phyloP scores from a whole-genome alignment of 2,329 filamentous ascomycete species.

The Aspergillus sp. region DNA sequence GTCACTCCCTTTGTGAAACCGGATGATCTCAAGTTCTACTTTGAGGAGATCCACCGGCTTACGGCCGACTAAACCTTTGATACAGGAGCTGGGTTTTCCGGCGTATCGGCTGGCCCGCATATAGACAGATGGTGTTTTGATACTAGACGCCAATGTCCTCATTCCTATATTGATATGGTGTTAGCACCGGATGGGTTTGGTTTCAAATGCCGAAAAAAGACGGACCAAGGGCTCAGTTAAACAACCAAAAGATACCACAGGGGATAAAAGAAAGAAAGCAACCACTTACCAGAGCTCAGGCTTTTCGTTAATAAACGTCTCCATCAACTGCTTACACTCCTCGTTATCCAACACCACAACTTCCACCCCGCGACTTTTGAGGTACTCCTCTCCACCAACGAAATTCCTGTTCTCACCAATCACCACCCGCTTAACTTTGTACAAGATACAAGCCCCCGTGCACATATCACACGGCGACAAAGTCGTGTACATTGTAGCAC shows the following conservation, averaged over 20 bases:
- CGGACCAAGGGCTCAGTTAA: not conserved
- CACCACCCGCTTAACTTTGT: slow-evolving; percentile 71
- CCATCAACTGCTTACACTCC: slow-evolving; percentile 69
- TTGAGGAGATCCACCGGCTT: slow-evolving; percentile 79
- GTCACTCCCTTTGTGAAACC: slow-evolving; percentile 95
- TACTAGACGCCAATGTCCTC: slow-evolving; percentile 58
- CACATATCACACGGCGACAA: slow-evolving; percentile 81
- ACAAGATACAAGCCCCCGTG: slow-evolving; percentile 74
- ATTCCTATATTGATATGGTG: slow-evolving; percentile 45
- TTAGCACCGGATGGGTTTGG: slow-evolving; percentile 1
- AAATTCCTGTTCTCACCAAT: slow-evolving; percentile 78
- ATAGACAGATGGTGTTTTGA: not conserved
- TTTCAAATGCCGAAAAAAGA: too few relatives aligned
- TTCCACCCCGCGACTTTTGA: slow-evolving; percentile 67
- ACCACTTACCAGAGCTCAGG: slow-evolving; percentile 66
- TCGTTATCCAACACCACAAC: slow-evolving; percentile 68
- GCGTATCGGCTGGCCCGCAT: not conserved
- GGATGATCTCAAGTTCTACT: slow-evolving; percentile 89
- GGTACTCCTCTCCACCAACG: slow-evolving; percentile 69
- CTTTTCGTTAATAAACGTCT: slow-evolving; percentile 69
- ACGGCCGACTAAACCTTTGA: slow-evolving; percentile 25
- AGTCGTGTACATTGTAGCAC: slow-evolving; percentile 80
- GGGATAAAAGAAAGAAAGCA: not conserved
- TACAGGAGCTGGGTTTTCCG: slow-evolving; percentile 11
- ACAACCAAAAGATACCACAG: not conserved